Evolutionary conservation across 768 basidiomycete species (phyloP).

Genomic region (Russula earlei): DNA sequence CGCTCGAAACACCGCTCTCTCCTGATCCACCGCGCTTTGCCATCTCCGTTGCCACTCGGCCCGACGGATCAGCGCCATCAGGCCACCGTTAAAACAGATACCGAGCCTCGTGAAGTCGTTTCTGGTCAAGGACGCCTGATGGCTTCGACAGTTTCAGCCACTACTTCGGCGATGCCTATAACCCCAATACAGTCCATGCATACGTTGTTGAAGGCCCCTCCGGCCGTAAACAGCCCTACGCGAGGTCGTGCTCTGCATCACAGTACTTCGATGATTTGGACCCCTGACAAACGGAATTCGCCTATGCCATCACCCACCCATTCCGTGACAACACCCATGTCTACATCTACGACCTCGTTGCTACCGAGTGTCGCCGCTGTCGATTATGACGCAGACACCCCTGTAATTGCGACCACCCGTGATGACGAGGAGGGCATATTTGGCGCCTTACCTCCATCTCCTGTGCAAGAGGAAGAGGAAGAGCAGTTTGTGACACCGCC

Average conservation of each 20-base stretch:
- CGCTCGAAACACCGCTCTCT: slow-evolving; percentile 18
- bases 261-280: slow-evolving; percentile 11
- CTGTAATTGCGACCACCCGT: not conserved
- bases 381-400: not conserved
- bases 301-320: slow-evolving; percentile 11
- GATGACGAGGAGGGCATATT: not conserved
- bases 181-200: not conserved
- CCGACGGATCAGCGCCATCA: not conserved
- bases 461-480: slow-evolving; percentile 16
- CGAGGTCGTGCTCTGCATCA: slow-evolving; percentile 10
- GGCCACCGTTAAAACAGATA: not conserved
- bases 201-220: not conserved
- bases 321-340: slow-evolving; percentile 3
- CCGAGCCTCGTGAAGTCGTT: not conserved
- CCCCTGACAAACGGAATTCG: not conserved
- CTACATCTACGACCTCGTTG: slow-evolving; percentile 3
- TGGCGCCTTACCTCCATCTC: slow-evolving; percentile 1
- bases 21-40: slow-evolving; percentile 3
- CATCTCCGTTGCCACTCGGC: not conserved
- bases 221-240: not conserved
- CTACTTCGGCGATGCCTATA: not conserved
- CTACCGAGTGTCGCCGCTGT: slow-evolving; percentile 1
- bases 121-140: not conserved
- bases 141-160: not conserved
- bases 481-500: slow-evolving; percentile 15